A percentile compares a stretch with the other conserved stretches of the same genome.
Conservation (phyloP, 2,329 filamentous ascomycete species). For the Calonectria naviculata region DNA sequence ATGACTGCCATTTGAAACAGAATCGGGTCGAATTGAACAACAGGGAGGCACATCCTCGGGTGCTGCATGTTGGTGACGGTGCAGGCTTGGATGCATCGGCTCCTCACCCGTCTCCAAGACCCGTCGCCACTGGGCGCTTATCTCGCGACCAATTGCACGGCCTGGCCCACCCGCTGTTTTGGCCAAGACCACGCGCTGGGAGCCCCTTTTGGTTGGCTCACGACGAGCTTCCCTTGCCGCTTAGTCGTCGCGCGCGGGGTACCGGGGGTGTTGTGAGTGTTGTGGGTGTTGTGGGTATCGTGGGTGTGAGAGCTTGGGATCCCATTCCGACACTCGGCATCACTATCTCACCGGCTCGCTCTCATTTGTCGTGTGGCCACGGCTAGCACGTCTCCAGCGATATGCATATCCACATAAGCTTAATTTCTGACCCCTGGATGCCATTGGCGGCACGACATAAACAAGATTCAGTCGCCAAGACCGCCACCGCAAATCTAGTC, state of each 20-base stretch:
- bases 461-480: background rate
- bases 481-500: background rate
- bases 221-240: background rate
- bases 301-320: too few species aligned
- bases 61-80: background rate
- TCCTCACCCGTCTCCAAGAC: background rate
- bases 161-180: background rate
- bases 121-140: background rate
- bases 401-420: slow-evolving; percentile 7
- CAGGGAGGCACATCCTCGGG: background rate
- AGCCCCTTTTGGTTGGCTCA: background rate
- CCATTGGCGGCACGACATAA: background rate
- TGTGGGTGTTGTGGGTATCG: too few species aligned
- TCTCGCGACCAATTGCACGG: background rate
- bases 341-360: background rate
- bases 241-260: background rate
- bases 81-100: background rate
- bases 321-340: background rate
- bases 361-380: background rate
- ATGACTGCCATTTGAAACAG: background rate
- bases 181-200: background rate
- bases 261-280: background rate
- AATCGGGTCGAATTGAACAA: background rate
- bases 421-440: background rate
- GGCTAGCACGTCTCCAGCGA: background rate